phyloP scores from a whole-genome alignment of 2,329 filamentous ascomycete genomes.

The Allantophomopsis cytisporea region DNA sequence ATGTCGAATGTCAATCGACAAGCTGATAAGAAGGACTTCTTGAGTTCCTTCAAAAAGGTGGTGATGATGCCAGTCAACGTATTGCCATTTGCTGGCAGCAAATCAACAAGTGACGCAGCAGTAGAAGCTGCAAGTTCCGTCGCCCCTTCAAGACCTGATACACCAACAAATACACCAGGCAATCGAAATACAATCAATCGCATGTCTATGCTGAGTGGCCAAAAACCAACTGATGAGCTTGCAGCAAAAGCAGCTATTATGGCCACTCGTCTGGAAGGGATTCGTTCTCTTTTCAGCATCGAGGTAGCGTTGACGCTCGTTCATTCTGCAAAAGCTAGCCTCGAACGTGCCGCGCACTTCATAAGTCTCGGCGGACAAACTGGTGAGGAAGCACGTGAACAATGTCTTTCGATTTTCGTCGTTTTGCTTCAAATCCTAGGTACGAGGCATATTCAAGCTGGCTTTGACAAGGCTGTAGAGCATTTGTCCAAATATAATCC shows the following conservation, averaged over 20 bases:
- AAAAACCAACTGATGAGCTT: slow-evolving; percentile 79
- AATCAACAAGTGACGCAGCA: slow-evolving; percentile 13
- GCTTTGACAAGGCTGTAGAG: slow-evolving; percentile 83
- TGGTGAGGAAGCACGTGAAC: slow-evolving; percentile 72
- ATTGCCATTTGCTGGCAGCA: slow-evolving; percentile 46
- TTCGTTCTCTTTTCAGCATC: slow-evolving; percentile 89
- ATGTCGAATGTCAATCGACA: slow-evolving; percentile 93
- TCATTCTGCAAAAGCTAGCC: slow-evolving; percentile 73
- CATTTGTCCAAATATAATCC: slow-evolving; percentile 89
- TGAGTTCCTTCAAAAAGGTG: slow-evolving; percentile 95
- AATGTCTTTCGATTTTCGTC: slow-evolving; percentile 85
- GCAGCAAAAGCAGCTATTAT: slow-evolving; percentile 97
- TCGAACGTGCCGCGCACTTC: slow-evolving; percentile 77
- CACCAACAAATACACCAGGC: slow-evolving; percentile 23
- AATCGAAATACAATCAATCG: slow-evolving; percentile 13
- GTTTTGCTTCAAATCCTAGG: slow-evolving; percentile 73
- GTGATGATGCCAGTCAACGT: slow-evolving; percentile 98
- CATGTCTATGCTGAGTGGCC: slow-evolving; percentile 29
- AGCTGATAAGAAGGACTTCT: slow-evolving; percentile 90
- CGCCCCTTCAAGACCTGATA: slow-evolving; percentile 31
- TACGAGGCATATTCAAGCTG: slow-evolving; percentile 75
- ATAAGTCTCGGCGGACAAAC: slow-evolving; percentile 66
- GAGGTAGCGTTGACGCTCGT: slow-evolving; percentile 86
- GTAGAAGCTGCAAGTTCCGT: slow-evolving; percentile 8
- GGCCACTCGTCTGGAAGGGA: slow-evolving; percentile 87